Evolutionary conservation across 768 basidiomycete genomes (phyloP), one percentile per base, ranked within the genome.

Genomic region (Agrocybe pediades): DNA sequence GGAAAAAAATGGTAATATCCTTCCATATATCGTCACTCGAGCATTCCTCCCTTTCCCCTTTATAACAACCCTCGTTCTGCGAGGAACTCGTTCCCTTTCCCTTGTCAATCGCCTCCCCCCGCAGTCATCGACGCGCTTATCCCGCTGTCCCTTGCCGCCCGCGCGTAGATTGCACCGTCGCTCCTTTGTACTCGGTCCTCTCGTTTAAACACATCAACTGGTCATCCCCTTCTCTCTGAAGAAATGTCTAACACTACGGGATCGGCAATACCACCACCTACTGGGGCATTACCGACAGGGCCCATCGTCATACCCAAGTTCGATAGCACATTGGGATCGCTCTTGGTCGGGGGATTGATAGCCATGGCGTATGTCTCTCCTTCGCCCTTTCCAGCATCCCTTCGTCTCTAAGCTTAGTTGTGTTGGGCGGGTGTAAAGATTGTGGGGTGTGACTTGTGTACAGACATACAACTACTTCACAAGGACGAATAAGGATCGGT

Each of bases 381-480:
- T 50, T 40, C 1, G 19, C 41, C 24, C 3, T 53, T 42, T 16
- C 39, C 6, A 13, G 25, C 17, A 9, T 5, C 6, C 17, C 30
- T 17, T 36, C n/a, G 7, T 25, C 19, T 17, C 43, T 44, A 17
- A 40, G 19, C 15, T 26, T 19, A 8, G 24, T 6, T 24, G 24
- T 30, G 19, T 11, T 24, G 9, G 21, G n/a, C n/a, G 13, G 33
- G n/a, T 36, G 6, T 13, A 11, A 49, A 85, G 83, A n/a, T 65
- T 85, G n/a, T 85, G 78, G 74, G 84, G 84, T 2, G 65, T 84
- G 7, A 82, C 81, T 8, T 82, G 77, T 54, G 69, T 77, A 13
- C 84, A 85, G 60, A 78, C 78, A 1, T 82, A 73, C 55, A 70
- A 75, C 15, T 85, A 81, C 64, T 84, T 79, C 55, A 68, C 68